Percentiles rank a stretch among this genome's conserved stretches.
These are phyloP conservation scores for Fonsecaea pugnacius DNA, from an alignment of 2,329 filamentous ascomycete genomes.

Conservation along the genomic window DNA sequence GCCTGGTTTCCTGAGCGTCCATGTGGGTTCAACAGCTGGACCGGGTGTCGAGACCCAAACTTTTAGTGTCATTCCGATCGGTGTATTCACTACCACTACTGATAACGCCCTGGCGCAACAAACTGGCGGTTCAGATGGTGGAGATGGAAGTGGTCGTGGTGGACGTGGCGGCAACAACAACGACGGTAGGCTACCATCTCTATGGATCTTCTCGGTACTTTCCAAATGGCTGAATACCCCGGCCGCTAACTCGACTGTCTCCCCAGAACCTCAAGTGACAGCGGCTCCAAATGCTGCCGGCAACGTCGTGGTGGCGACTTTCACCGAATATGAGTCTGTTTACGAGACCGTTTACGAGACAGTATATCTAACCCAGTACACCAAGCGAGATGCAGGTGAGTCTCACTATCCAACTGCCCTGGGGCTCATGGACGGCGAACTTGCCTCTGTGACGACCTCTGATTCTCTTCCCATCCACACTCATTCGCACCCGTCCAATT, in stretches of 20 bases:
- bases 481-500: background rate
- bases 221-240: background rate
- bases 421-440: background rate
- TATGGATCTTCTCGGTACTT: background rate
- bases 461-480: background rate
- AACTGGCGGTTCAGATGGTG: background rate
- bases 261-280: slow-evolving; percentile 20
- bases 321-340: slow-evolving; percentile 31
- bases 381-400: slow-evolving; percentile 31
- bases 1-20: slow-evolving; percentile 30
- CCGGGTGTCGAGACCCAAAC: slow-evolving; percentile 33
- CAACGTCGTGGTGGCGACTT: slow-evolving; percentile 28
- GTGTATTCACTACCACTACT: slow-evolving; percentile 13
- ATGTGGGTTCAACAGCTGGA: slow-evolving; percentile 30
- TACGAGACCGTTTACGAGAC: slow-evolving; percentile 30
- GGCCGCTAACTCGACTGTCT: background rate
- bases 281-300: slow-evolving; percentile 16
- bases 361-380: slow-evolving; percentile 30
- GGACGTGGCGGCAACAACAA: slow-evolving; percentile 2
- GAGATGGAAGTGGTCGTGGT: slow-evolving; percentile 4
- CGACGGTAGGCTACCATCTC: slow-evolving; percentile 6
- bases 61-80: slow-evolving; percentile 30
- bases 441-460: slow-evolving; percentile 4
- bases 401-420: slow-evolving; percentile 10
- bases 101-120: slow-evolving; percentile 16